Evolutionary conservation across 2,329 filamentous ascomycete species (phyloP).

Genomic region (Fusarium circinatum): DNA sequence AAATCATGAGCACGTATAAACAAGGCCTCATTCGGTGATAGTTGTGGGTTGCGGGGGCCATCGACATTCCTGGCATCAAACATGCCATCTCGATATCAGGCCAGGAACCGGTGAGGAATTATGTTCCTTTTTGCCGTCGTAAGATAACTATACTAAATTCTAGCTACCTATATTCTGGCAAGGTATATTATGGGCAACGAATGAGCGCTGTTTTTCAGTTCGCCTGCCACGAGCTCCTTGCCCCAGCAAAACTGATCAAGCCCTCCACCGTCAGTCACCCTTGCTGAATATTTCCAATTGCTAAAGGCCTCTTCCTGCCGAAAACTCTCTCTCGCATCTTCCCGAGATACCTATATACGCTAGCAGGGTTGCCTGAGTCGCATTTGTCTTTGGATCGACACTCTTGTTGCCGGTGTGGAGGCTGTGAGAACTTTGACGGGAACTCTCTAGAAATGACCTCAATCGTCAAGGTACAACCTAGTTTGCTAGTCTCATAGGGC

Average conservation of each 20-base stretch:
- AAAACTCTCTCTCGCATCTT: constrained; percentile 6
- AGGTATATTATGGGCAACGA: neutral
- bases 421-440: neutral
- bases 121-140: neutral
- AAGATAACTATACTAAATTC: neutral
- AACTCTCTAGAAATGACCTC: constrained; percentile 1
- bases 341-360: constrained; percentile 1
- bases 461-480: neutral
- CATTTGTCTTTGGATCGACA: neutral
- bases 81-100: neutral
- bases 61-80: neutral
- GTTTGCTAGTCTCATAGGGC: constrained; percentile 1
- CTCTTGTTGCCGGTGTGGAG: neutral
- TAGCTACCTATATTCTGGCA: neutral
- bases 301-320: neutral
- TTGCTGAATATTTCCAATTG: neutral
- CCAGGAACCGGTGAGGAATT: neutral
- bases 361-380: constrained; percentile 9
- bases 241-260: neutral
- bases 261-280: neutral
- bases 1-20: neutral
- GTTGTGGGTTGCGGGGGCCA: neutral
- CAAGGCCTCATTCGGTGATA: neutral
- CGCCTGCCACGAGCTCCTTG: neutral
- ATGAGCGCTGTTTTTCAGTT: neutral